Percentiles rank a stretch among this genome's conserved stretches.
These are phyloP conservation scores for Scutellaria barbata DNA, from an alignment of 257 asterid species.

Conservation along the genomic window DNA sequence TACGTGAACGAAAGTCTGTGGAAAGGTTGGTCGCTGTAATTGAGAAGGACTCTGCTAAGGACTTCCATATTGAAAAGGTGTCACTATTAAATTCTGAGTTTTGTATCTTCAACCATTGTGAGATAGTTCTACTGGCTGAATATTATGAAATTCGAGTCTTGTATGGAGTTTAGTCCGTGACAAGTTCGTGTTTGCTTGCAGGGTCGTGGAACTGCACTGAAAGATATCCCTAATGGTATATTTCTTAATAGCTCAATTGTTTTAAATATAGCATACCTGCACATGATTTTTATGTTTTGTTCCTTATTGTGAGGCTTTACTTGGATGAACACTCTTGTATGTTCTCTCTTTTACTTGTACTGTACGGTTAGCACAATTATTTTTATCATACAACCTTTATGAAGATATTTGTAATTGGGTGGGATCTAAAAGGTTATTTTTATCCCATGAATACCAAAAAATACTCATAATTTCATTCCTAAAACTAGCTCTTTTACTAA, in stretches of 20 bases:
- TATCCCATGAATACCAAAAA: not conserved
- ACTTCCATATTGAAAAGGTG: conserved; percentile 81
- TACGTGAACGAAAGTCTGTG: conserved; percentile 94
- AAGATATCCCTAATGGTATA: conserved; percentile 95
- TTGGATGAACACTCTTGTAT: conserved; percentile 12
- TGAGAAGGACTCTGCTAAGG: conserved; percentile 72
- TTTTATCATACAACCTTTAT: not conserved
- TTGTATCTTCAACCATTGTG: not conserved
- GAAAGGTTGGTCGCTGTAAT: conserved; percentile 85
- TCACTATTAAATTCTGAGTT: not conserved
- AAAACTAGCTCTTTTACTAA: not conserved
- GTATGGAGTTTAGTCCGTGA: conserved; percentile 32
- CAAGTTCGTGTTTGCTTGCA: conserved; percentile 42
- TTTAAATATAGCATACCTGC: conserved; percentile 9
- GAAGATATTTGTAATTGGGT: not conserved
- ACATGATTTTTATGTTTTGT: conserved; percentile 7
- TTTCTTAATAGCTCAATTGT: not conserved
- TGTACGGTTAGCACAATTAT: not conserved
- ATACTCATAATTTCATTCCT: not conserved
- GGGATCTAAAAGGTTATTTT: not conserved
- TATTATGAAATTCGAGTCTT: conserved; percentile 2
- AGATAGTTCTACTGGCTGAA: conserved; percentile 13
- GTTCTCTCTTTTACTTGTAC: not conserved
- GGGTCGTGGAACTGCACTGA: conserved; percentile 97
- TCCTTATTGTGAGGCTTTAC: conserved; percentile 17